Percentiles rank a stretch among this genome's conserved stretches.
Evolutionary conservation across 2,329 filamentous ascomycete species (phyloP).

Genomic region (Botrytis byssoidea): DNA sequence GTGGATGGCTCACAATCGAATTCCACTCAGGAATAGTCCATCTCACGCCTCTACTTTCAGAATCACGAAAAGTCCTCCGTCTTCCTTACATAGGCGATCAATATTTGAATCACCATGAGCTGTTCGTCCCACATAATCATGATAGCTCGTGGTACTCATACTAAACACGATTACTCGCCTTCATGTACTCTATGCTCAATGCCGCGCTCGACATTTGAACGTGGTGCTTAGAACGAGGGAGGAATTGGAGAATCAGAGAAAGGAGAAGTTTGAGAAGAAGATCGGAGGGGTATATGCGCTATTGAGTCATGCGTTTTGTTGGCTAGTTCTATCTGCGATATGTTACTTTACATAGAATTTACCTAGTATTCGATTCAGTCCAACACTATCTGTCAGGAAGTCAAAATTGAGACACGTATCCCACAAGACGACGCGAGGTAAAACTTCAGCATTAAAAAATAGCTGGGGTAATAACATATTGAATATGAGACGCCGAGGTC

Average conservation of each 20-base stretch:
- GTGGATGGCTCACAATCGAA: not conserved
- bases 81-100: not conserved
- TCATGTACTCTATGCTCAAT: no score
- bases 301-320: no score
- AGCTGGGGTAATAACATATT: no score
- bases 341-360: no score
- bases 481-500: no score
- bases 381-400: no score
- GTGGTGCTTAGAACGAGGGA: not conserved
- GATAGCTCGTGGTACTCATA: no score
- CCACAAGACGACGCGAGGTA: no score
- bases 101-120: not conserved
- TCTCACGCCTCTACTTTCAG: not conserved
- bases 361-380: no score
- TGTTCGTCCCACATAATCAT: not conserved
- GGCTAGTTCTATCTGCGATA: no score
- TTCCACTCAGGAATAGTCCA: not conserved
- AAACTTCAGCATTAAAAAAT: no score
- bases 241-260: not conserved
- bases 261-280: not conserved
- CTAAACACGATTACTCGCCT: not conserved
- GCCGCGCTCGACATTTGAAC: not conserved
- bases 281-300: not conserved
- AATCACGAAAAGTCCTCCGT: not conserved
- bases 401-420: no score